Evolutionary conservation across 179 eudicot genomes (phyloP).

Genomic region (Corrigiola litoralis): DNA sequence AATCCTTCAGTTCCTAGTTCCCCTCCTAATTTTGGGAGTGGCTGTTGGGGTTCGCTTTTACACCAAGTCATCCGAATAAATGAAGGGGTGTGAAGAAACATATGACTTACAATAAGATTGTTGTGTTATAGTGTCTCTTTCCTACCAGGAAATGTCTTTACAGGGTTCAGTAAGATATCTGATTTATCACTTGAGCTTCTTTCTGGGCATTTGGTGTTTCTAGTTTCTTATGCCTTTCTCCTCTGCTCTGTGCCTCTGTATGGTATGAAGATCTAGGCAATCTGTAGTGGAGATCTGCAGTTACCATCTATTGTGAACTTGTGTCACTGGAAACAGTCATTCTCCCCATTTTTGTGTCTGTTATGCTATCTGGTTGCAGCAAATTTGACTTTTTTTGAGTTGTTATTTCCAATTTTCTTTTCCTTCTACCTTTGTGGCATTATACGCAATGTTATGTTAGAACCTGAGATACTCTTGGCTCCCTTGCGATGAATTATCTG

Average conservation of each 20-base stretch:
- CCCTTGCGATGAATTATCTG: too few species aligned
- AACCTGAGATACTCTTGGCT: too few species aligned
- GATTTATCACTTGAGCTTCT: constrained; percentile 1
- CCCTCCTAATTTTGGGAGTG: constrained; percentile 64
- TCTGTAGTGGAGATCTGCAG: background rate
- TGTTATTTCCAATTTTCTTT: too few species aligned
- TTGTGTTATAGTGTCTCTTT: constrained; percentile 1
- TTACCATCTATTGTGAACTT: background rate
- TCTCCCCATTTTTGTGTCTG: background rate
- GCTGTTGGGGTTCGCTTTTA: constrained; percentile 77
- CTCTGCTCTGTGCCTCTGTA: background rate
- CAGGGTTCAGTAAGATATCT: background rate
- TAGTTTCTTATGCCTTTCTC: background rate
- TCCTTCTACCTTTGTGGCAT: too few species aligned
- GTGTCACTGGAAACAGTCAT: background rate
- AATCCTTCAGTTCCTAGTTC: constrained; percentile 89
- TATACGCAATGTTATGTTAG: too few species aligned
- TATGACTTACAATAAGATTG: background rate
- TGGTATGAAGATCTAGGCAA: background rate
- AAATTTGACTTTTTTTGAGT: too few species aligned
- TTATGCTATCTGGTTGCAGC: background rate
- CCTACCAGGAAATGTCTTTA: background rate
- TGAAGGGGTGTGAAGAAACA: constrained; percentile 2
- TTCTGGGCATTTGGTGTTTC: constrained; percentile 7
- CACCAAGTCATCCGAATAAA: constrained; percentile 47